These are phyloP conservation scores for Rhodocollybia butyracea DNA, from an alignment of 768 basidiomycete species.

Conservation along the genomic window DNA sequence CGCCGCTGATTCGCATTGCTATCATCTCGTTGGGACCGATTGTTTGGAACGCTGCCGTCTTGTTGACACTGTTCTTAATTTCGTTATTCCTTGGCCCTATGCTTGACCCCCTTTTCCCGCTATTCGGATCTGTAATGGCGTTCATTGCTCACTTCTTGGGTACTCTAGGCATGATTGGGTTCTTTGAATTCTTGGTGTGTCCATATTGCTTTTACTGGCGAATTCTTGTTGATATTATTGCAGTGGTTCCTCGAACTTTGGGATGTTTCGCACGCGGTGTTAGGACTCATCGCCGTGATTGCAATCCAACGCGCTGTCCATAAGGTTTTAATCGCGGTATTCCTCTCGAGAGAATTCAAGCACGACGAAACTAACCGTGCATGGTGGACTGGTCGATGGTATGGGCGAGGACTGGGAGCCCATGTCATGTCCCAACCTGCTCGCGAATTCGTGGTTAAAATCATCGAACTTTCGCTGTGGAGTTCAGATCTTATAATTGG, in stretches of 20 bases:
- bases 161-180: conserved; percentile 83
- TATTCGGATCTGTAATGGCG: conserved; percentile 92
- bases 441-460: conserved; percentile 96
- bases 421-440: conserved; percentile 97
- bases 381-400: conserved; percentile 99
- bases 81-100: conserved; percentile 93
- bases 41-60: conserved; percentile 89
- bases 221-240: conserved; percentile 22
- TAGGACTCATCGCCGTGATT: conserved; percentile 90
- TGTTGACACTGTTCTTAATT: conserved; percentile 84
- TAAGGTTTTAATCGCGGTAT: conserved; percentile 91
- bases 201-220: neutral
- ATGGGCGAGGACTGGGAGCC: conserved; percentile 86
- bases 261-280: conserved; percentile 88
- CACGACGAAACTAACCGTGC: conserved; percentile 98
- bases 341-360: conserved; percentile 97
- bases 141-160: conserved; percentile 83
- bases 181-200: conserved; percentile 91
- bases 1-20: conserved; percentile 88
- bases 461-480: conserved; percentile 94
- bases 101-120: conserved; percentile 77
- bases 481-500: conserved; percentile 90
- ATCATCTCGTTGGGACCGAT: conserved; percentile 93
- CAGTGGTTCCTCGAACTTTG: conserved; percentile 95
- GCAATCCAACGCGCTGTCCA: conserved; percentile 89